Evolutionary conservation across 2,329 filamentous ascomycete genomes (phyloP), one percentile per base, ranked within the genome.

Genomic region (Fusarium annulatum): DNA sequence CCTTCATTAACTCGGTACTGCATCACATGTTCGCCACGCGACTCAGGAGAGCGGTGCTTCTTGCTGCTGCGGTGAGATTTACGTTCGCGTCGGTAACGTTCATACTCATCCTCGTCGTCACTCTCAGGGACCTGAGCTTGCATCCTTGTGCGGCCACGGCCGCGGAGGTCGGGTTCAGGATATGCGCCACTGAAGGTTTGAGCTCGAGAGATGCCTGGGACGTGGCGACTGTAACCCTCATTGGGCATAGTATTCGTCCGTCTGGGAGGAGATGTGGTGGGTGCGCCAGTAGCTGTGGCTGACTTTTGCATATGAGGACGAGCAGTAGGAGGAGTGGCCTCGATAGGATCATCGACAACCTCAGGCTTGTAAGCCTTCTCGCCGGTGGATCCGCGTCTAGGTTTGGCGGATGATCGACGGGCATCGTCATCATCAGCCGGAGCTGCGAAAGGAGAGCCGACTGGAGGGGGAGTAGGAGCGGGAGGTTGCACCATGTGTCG

Each of bases 101-200:
- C 79, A 26, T 82, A 79, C 2, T 79, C 78, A 3, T 83, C 82
- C 18, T 83, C 82, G 0, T 78, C 79, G 9, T 84, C 83, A 7
- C 70, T 78, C 8, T 82, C 80, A 15, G 78, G 73, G 19, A 79
- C 76, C 66, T 85, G 83, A 10, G 83, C 36, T 12, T 84, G 80
- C 73, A 80, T 72, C 49, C 80, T 81, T 16, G 82, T 83, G 21
- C 83, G 82, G 36, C 76, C 76, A 33, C 83, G 83, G 12, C 83
- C 83, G 9, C 82, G 82, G 10, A 77, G 69, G 15, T 80, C 78
- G 5, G 65, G 28, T 4, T 80, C 79, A 9, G 73, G 68, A 49
- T 79, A 79, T 23, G 59, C 66, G 18, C 68, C 73, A 42, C 76
- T 77, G 56, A 78, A 84, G 1, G 83, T 85, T 55, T 83, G 74